Evolutionary conservation across 345 rosid genomes (phyloP).

Genomic region (Anacardium occidentale): DNA sequence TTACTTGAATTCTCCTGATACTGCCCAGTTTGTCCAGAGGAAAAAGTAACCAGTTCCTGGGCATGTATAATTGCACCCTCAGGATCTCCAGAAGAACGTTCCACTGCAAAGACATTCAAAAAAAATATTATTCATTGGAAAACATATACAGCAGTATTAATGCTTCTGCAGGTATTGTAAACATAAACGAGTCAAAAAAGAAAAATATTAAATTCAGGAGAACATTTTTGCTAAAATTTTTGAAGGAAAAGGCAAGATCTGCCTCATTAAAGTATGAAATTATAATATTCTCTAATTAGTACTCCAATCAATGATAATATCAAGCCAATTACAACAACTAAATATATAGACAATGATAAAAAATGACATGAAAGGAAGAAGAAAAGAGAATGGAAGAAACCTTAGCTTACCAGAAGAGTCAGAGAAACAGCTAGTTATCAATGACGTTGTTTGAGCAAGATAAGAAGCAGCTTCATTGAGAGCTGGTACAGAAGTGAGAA

Average conservation of each 20-base stretch:
- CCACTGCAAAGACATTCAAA: slow-evolving; percentile 37
- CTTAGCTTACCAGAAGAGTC: slow-evolving; percentile 45
- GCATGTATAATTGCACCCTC: slow-evolving; percentile 36
- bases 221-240: not conserved
- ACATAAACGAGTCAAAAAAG: not conserved
- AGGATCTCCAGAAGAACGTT: slow-evolving; percentile 50
- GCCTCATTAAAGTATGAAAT: not conserved
- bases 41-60: slow-evolving; percentile 54
- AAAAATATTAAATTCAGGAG: not conserved
- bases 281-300: not conserved
- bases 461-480: slow-evolving; percentile 52
- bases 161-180: not conserved
- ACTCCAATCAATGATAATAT: no score
- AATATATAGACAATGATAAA: no score
- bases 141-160: not conserved
- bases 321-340: not conserved
- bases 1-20: slow-evolving; percentile 37
- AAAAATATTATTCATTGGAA: not conserved
- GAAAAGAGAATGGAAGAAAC: not conserved
- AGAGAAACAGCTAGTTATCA: slow-evolving; percentile 52
- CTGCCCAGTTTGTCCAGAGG: slow-evolving; percentile 38
- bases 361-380: not conserved
- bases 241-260: not conserved
- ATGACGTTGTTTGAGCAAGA: slow-evolving; percentile 53
- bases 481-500: slow-evolving; percentile 44